A percentile compares a stretch with the other conserved stretches of the same genome.
Evolutionary conservation across 1,139 yeast species (phyloP).

Genomic region (Debaryomyces fabryi): DNA sequence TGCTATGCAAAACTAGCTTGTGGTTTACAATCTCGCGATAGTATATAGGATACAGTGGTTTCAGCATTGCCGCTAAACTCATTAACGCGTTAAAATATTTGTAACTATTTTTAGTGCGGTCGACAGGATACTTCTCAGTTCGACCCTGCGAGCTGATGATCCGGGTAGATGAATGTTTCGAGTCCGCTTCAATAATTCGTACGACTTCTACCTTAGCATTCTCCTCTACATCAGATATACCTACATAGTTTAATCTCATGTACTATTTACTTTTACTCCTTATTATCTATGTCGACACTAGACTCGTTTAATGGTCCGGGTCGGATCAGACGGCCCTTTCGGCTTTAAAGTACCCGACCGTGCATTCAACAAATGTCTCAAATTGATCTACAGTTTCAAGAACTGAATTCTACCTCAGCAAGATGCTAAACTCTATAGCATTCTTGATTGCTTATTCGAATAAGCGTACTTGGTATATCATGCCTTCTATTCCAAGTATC

Average conservation of each 20-base stretch:
- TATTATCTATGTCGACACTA: neutral
- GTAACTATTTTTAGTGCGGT: neutral
- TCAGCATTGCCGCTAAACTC: neutral
- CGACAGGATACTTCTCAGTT: neutral
- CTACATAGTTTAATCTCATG: neutral
- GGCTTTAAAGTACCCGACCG: neutral
- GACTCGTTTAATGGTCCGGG: neutral
- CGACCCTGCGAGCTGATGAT: neutral
- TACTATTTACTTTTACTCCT: neutral
- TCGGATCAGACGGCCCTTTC: neutral
- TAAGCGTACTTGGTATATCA: neutral
- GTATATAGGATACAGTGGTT: neutral
- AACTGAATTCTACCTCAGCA: neutral
- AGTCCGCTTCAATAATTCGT: neutral
- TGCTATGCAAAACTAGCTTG: slow-evolving; percentile 36
- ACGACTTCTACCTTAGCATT: neutral
- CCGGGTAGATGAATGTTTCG: neutral
- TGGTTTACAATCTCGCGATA: neutral
- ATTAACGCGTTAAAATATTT: neutral
- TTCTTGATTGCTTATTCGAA: neutral
- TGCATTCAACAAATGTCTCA: neutral
- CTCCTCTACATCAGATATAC: neutral
- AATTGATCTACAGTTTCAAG: neutral
- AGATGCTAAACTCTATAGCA: neutral
- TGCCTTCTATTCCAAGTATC: neutral